Conservation (phyloP, 1,139 yeast genomes). For the Taphrina confusa region DNA sequence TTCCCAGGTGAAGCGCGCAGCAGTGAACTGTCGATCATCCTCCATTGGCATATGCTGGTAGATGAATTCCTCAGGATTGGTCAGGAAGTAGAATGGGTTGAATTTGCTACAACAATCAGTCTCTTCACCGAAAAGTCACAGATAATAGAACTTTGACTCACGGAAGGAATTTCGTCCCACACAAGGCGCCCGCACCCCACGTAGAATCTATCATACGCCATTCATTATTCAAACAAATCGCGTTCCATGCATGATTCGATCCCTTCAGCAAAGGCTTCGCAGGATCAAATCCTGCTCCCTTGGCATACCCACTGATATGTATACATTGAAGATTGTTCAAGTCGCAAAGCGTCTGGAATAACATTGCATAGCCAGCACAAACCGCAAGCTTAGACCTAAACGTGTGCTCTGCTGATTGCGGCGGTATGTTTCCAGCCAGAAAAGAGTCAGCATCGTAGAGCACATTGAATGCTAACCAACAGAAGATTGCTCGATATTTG, state of each 20-base stretch:
- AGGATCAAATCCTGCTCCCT: conserved; percentile 10
- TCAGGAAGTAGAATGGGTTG: conserved; percentile 13
- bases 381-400: conserved; percentile 2
- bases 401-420: conserved; percentile 11
- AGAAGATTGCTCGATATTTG: conserved; percentile 7
- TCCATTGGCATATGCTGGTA: conserved; percentile 16
- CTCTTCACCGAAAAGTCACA: too few relatives aligned
- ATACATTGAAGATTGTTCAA: not conserved
- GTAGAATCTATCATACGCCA: conserved; percentile 19
- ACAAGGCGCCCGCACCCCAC: conserved; percentile 17
- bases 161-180: not conserved
- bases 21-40: conserved; percentile 1
- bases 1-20: conserved; percentile 11
- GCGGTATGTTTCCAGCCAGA: not conserved
- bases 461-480: conserved; percentile 17
- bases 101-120: too few relatives aligned
- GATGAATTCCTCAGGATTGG: conserved; percentile 21
- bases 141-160: not conserved
- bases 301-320: not conserved
- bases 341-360: conserved; percentile 3
- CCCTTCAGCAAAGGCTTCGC: not conserved
- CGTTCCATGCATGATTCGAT: conserved; percentile 21
- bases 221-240: not conserved
- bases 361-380: conserved; percentile 9
- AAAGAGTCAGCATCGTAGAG: conserved; percentile 8